Evolutionary conservation across 306 rosid species (phyloP).

Genomic region (Rubus parviflorus): DNA sequence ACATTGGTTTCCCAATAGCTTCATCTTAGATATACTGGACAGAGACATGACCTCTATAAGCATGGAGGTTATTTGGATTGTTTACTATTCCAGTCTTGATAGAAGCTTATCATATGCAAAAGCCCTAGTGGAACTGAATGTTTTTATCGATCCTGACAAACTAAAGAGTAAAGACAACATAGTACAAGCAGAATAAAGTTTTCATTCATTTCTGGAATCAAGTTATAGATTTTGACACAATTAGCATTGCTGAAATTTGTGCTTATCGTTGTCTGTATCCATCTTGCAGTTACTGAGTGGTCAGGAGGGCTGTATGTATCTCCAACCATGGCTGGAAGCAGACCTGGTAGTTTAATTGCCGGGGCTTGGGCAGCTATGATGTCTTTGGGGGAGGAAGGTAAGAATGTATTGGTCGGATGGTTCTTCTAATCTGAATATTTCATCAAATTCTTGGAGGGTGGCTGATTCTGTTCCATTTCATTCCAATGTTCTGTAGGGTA

Average conservation of each 20-base stretch:
- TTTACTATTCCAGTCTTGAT: background rate
- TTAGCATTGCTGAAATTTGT: background rate
- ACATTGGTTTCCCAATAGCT: background rate
- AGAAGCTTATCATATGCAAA: background rate
- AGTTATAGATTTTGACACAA: background rate
- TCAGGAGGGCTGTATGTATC: slow-evolving; percentile 95
- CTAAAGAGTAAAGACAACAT: background rate
- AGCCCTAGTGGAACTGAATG: background rate
- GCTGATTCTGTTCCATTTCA: slow-evolving; percentile 25
- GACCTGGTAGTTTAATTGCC: slow-evolving; percentile 90
- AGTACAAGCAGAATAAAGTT: background rate
- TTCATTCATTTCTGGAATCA: slow-evolving; percentile 17
- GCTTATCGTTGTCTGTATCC: background rate
- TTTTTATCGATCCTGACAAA: background rate
- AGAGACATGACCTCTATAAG: background rate
- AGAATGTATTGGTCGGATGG: slow-evolving; percentile 8
- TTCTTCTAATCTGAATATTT: slow-evolving; percentile 10
- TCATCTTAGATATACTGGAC: background rate
- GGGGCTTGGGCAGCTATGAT: slow-evolving; percentile 99
- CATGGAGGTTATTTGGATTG: background rate
- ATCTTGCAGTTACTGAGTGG: slow-evolving; percentile 87
- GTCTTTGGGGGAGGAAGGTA: slow-evolving; percentile 88
- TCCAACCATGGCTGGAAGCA: slow-evolving; percentile 96
- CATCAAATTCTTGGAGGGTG: slow-evolving; percentile 18
- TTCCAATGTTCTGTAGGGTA: slow-evolving; percentile 59